Percentiles rank a stretch among this genome's conserved stretches.
Evolutionary conservation across 441 rosid species (phyloP).

Genomic region (Pelargonium cotyledonis): DNA sequence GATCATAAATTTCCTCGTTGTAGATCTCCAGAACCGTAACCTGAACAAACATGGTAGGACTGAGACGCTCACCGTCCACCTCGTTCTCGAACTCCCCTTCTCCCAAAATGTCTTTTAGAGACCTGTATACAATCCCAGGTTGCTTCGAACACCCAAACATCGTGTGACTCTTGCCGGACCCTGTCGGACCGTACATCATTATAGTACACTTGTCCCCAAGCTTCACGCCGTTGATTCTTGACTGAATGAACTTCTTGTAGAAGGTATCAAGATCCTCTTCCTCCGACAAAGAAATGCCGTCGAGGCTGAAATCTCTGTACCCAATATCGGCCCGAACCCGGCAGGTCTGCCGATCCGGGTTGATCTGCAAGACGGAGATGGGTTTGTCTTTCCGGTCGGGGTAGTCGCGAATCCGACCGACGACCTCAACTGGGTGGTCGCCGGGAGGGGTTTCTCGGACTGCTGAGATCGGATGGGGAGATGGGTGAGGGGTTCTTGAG

Average conservation of each 20-base stretch:
- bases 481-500: constrained; percentile 28
- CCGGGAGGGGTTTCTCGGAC: constrained; percentile 38
- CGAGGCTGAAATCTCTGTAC: constrained; percentile 79
- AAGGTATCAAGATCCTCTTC: constrained; percentile 64
- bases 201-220: constrained; percentile 72
- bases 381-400: constrained; percentile 54
- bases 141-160: constrained; percentile 89
- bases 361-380: constrained; percentile 45
- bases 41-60: constrained; percentile 57
- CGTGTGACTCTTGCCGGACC: constrained; percentile 89
- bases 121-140: constrained; percentile 76
- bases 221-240: constrained; percentile 71
- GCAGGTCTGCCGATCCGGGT: constrained; percentile 48
- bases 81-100: constrained; percentile 42
- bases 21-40: constrained; percentile 92
- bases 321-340: constrained; percentile 81
- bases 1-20: constrained; percentile 91
- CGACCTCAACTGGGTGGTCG: constrained; percentile 87
- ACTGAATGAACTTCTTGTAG: constrained; percentile 63
- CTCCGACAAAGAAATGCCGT: constrained; percentile 80
- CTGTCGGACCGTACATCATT: constrained; percentile 95
- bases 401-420: constrained; percentile 70
- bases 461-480: constrained; percentile 39
- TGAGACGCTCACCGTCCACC: constrained; percentile 28
- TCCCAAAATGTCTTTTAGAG: constrained; percentile 68